Conservation (phyloP, 2,329 filamentous ascomycete genomes). For the Penicillium verrucosum region DNA sequence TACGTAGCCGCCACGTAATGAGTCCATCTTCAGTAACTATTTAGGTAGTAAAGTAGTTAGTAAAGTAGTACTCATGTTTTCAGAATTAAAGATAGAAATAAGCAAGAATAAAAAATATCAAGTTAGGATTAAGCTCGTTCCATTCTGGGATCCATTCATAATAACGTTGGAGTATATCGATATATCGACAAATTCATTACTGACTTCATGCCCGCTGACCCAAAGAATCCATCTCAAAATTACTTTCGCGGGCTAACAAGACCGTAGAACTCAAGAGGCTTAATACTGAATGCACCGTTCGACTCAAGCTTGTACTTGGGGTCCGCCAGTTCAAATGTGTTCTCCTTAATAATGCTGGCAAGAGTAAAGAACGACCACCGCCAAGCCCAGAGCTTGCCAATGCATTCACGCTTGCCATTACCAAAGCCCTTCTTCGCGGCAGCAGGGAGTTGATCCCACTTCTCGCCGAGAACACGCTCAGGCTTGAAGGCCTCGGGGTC, state of each 20-base stretch:
- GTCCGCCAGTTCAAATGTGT: conserved; percentile 62
- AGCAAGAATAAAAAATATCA: neutral
- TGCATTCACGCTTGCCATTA: conserved; percentile 66
- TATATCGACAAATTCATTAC: conserved; percentile 9
- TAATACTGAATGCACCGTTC: conserved; percentile 54
- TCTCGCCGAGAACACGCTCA: conserved; percentile 68
- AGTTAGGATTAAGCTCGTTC: neutral
- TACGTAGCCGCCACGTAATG: neutral
- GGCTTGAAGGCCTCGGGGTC: conserved; percentile 65
- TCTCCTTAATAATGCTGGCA: conserved; percentile 64
- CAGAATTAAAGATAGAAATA: neutral
- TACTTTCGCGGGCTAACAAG: conserved; percentile 18
- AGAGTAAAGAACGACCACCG: conserved; percentile 64
- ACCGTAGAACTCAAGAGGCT: conserved; percentile 46
- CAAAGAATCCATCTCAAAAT: neutral
- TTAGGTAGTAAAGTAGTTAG: too few relatives aligned
- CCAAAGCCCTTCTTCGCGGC: conserved; percentile 69
- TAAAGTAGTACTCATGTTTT: too few relatives aligned
- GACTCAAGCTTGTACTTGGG: conserved; percentile 39
- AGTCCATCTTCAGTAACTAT: neutral
- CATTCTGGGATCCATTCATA: neutral
- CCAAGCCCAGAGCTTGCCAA: conserved; percentile 69
- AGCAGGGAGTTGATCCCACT: conserved; percentile 61
- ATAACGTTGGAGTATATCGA: conserved; percentile 2
- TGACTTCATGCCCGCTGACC: neutral